Conservation (phyloP, 2,329 filamentous ascomycete genomes). For the Trichoderma gracile region DNA sequence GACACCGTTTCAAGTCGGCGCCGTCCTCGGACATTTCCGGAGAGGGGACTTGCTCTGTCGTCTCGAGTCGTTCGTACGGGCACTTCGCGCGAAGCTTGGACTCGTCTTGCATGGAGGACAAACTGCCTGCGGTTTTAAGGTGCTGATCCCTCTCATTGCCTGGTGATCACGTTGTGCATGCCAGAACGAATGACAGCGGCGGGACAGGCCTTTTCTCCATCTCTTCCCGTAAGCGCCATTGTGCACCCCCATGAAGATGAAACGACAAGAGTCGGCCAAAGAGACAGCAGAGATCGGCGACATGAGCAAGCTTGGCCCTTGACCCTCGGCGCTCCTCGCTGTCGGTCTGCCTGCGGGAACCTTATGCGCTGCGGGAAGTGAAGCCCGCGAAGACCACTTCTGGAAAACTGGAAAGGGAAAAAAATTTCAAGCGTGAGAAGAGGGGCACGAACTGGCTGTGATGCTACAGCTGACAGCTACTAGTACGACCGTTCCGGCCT, state of each 20-base stretch:
- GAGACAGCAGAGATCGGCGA: conserved; percentile 22
- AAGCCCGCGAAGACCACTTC: background rate
- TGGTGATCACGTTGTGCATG: conserved; percentile 21
- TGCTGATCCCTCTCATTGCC: conserved; percentile 24
- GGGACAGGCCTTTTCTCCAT: background rate
- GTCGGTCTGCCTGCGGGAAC: conserved; percentile 2
- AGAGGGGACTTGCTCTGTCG: background rate
- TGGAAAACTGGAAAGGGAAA: background rate
- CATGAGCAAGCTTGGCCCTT: background rate
- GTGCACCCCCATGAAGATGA: conserved; percentile 20
- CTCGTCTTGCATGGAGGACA: background rate
- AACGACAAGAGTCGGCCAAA: conserved; percentile 22
- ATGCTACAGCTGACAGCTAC: conserved; percentile 3
- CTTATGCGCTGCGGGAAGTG: background rate
- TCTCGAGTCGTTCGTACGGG: background rate
- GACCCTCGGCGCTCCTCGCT: conserved; percentile 3
- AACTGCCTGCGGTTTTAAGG: conserved; percentile 16
- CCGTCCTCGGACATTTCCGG: conserved; percentile 16
- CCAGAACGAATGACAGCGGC: conserved; percentile 7
- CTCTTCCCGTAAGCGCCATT: conserved; percentile 22
- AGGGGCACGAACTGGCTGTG: background rate
- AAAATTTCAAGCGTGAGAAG: background rate
- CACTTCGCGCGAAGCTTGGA: background rate
- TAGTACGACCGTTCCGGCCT: conserved; percentile 3
- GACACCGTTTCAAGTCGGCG: background rate